Conservation (phyloP, 352 stramenopile species). For the Pythium scleroteichum region DNA sequence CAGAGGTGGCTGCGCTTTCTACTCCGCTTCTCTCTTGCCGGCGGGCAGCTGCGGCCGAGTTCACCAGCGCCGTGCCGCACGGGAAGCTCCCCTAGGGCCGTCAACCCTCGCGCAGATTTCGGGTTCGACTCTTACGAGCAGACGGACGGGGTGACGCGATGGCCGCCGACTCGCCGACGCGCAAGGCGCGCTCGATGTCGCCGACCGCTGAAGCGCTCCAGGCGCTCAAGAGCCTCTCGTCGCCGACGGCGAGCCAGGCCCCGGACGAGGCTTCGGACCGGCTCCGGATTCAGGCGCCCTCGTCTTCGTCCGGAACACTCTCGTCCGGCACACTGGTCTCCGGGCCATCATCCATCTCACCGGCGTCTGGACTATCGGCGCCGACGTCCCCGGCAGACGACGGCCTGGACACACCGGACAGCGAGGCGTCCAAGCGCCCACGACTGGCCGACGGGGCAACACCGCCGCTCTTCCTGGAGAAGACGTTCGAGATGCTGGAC, state of each 20-base stretch:
- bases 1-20: neutral
- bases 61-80: too few species aligned
- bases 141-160: too few species aligned
- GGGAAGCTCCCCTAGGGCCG: too few species aligned
- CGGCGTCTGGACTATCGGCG: slow-evolving; percentile 34
- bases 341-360: slow-evolving; percentile 19
- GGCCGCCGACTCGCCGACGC: too few species aligned
- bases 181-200: neutral
- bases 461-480: slow-evolving; percentile 81
- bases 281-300: slow-evolving; percentile 31
- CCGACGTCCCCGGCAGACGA: slow-evolving; percentile 39
- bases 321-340: slow-evolving; percentile 5
- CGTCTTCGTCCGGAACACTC: slow-evolving; percentile 2
- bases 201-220: slow-evolving; percentile 29
- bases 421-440: slow-evolving; percentile 27
- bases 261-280: too few species aligned
- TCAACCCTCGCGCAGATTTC: too few species aligned
- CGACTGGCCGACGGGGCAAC: slow-evolving; percentile 5
- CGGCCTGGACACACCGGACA: slow-evolving; percentile 33
- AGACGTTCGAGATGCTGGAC: slow-evolving; percentile 91
- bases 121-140: too few species aligned
- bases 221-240: slow-evolving; percentile 16
- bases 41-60: too few species aligned
- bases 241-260: neutral
- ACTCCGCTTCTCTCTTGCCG: too few species aligned